Evolutionary conservation across 805 yeast genomes (phyloP), one percentile per base, ranked within the genome.

Genomic region (Metschnikowia drakensbergensis): DNA sequence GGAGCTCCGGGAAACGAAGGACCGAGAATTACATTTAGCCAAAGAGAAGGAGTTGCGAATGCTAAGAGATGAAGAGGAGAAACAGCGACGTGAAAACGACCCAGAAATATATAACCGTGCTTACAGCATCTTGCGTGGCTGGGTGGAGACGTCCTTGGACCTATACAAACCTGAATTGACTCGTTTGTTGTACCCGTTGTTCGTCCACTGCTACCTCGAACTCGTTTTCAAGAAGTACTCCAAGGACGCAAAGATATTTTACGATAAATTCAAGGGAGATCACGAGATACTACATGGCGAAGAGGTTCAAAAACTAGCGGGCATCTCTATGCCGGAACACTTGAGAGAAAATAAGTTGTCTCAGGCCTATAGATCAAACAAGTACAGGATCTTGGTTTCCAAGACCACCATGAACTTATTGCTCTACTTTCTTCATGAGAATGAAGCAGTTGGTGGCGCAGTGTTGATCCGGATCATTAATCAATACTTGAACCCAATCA

Each of bases 91-190:
- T 62, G 78, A 63, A 74, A 80, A 55, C 75, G 76, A 83, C 46
- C 91, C 96, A 1, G 84, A 81, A 30, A 75, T 81, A 49, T 91
- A 87, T 64, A 72, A 77, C n/a, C 76, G 88, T 40, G 96, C 96
- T 1, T 94, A 90, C 68, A 73, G 83, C 13, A 77, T 88, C 64
- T 77, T 90, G 53, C 79, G 87, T 53, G 83, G 83, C 43, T 94
- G 98, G 98, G 87, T 88, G 36, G 96, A 89, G 57, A 77, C 88
- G 13, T 89, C 97, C 0, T 75, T 94, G 58, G 99, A 92, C 65
- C 77, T 94, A 68, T 94, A 94, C 67, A 86, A 81, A 66, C 90
- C 95, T 13, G 97, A 94, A 66, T 75, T 94, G 51, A 79, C 84
- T 48, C 80, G 94, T 54, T 78, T 92, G 37, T 69, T 92, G 57